Base-by-base conservation (phyloP, 1,284 basidiomycete genomes). In the Kwoniella shivajii region DNA sequence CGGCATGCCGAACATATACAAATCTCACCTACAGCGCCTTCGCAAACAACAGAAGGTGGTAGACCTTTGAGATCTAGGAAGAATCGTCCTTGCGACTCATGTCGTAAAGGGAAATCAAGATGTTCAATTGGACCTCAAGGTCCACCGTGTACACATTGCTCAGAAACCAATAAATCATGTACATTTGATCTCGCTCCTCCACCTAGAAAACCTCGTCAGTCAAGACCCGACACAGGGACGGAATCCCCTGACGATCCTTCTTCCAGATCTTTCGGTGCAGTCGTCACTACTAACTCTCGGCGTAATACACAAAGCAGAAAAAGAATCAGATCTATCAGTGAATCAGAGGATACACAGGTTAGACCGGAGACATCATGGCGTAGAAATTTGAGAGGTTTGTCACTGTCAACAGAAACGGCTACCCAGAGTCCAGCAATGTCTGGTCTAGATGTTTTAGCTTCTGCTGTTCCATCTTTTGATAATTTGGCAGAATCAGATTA, bases 1-100 rank as follows among this genome's bases (percentile, higher is more conserved):
- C n/a, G n/a, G n/a, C n/a, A n/a, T n/a, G n/a, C n/a, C n/a, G n/a
- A n/a, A n/a, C n/a, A n/a, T n/a, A n/a, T n/a, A n/a, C n/a, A n/a
- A n/a, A n/a, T n/a, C n/a, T n/a, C n/a, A n/a, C n/a, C n/a, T n/a
- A n/a, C n/a, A n/a, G n/a, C n/a, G n/a, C n/a, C n/a, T n/a, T n/a
- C n/a, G n/a, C n/a, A n/a, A n/a, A n/a, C n/a, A n/a, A n/a, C n/a
- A n/a, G 6, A 14, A 22, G 54, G 54, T 20, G 63, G 54, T 18
- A 51, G 63, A 20, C 53, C 55, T 18, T 54, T 34, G 3, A 51
- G 65, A 24, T 61, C 59, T 13, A 30, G 65, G 7, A 63, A 63
- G 53, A 58, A 59, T 22, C 51, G 65, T 5, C 65, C 65, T 1
- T 67, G 65, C 44, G 65, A 67, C 42, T 27, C 29, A 10, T 67